Conservation (phyloP, 2,329 filamentous ascomycete genomes). For the Elsinoe necatrix region DNA sequence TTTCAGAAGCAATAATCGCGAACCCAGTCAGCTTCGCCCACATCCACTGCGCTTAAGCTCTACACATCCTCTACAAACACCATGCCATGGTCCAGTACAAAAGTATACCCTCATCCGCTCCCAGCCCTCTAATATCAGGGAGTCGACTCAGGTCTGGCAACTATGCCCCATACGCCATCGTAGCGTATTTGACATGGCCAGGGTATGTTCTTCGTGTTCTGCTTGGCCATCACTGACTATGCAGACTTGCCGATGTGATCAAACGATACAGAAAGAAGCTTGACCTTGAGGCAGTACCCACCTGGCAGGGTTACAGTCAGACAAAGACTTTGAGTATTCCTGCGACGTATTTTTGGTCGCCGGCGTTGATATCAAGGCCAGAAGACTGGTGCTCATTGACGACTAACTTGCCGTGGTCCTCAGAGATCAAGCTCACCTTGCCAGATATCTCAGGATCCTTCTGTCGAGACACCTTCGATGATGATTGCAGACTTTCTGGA, state of each 20-base stretch:
- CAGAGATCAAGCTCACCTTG: neutral
- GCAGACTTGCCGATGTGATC: slow-evolving; percentile 19
- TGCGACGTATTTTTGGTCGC: slow-evolving; percentile 38
- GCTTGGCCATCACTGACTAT: neutral
- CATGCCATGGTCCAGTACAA: slow-evolving; percentile 44
- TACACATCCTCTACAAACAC: slow-evolving; percentile 23
- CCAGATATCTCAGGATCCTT: slow-evolving; percentile 17
- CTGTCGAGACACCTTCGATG: slow-evolving; percentile 15
- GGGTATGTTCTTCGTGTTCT: neutral
- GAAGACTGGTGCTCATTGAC: slow-evolving; percentile 49
- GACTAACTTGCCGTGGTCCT: neutral
- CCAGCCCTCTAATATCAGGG: slow-evolving; percentile 57
- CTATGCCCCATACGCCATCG: neutral
- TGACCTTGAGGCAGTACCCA: slow-evolving; percentile 14
- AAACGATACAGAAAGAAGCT: slow-evolving; percentile 17
- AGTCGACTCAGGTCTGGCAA: slow-evolving; percentile 3
- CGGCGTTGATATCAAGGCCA: slow-evolving; percentile 62
- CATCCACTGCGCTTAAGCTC: slow-evolving; percentile 19
- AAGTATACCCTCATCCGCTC: slow-evolving; percentile 58
- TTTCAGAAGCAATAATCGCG: slow-evolving; percentile 19
- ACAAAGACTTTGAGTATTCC: slow-evolving; percentile 15
- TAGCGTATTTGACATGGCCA: slow-evolving; percentile 14
- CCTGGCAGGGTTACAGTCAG: slow-evolving; percentile 1
- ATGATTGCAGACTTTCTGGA: slow-evolving; percentile 17
- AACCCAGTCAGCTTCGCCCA: slow-evolving; percentile 22